Evolutionary conservation across 331 rosid species (phyloP).

Genomic region (Acacia concinna): DNA sequence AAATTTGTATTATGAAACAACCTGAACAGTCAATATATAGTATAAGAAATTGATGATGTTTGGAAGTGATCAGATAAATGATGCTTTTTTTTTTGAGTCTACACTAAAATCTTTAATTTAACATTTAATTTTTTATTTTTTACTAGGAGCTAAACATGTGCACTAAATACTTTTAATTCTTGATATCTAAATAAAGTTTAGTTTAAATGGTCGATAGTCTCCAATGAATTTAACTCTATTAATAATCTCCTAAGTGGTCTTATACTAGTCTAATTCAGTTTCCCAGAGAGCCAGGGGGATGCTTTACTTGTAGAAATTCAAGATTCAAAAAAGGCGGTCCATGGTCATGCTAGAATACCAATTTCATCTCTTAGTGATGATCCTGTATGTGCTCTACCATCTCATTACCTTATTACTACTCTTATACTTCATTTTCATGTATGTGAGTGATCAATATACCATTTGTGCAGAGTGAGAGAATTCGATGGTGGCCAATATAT

Average conservation of each 20-base stretch:
- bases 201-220: background rate
- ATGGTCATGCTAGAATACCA: conserved; percentile 79
- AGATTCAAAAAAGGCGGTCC: conserved; percentile 62
- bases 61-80: background rate
- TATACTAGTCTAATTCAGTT: conserved; percentile 55
- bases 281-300: conserved; percentile 89
- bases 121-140: background rate
- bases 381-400: conserved; percentile 49
- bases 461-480: conserved; percentile 65
- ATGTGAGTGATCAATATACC: conserved; percentile 25
- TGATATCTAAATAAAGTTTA: background rate
- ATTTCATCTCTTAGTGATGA: conserved; percentile 76
- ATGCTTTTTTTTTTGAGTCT: background rate
- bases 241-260: conserved; percentile 11
- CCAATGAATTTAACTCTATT: background rate
- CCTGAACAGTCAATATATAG: conserved; percentile 5
- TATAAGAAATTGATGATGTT: background rate
- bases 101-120: background rate
- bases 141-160: background rate
- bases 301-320: conserved; percentile 79
- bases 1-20: background rate
- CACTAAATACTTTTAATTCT: background rate
- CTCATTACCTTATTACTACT: conserved; percentile 1
- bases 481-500: conserved; percentile 93
- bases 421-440: conserved; percentile 5